Evolutionary conservation across 495 filamentous ascomycete genomes (phyloP), one percentile per base, ranked within the genome.

Genomic region (Cenococcum geophilum): DNA sequence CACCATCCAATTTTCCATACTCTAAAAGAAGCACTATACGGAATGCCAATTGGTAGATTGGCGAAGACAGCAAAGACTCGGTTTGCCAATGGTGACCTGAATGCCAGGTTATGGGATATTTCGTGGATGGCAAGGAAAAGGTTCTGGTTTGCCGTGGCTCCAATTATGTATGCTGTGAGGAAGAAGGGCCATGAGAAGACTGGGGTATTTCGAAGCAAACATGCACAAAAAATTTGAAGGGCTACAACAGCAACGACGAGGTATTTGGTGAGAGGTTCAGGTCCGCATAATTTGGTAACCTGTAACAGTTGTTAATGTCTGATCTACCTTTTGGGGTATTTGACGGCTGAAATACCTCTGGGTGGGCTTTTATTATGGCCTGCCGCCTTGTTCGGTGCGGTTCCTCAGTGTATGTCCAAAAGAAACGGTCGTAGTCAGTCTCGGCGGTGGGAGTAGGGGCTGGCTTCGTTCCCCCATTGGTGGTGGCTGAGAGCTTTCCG

Each of bases 351-450:
- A 55, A 55, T 80, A 95, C 93, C 82, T 97, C 91, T 51, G 95
- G 95, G 73, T 99, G 92, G 23, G 95, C 95, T 77, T 96, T 97
- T 77, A 99, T 97, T 67, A 99, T 99, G 59, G 91, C 90, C 59
- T 88, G 79, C 58, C 95, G 81, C 69, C 95, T 77, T 43, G 93
- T 92, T 61, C 90, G 83, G 75, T 99, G 95, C 47, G 95, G 95
- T 76, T 99, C 95, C 76, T 99, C 95, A 9, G 93, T 96, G 68
- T 97, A 97, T 27, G 95, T 96, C 95, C 95, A 96, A 74, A 91
- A 86, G 75, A 88, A 88, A 43, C 77, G 74, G 63, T 86, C 80
- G 11, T 80, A 72, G 20, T 68, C 66, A 40, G 48, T 27, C 22
- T 59, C 49, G 16, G 25, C n/a, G 9, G 36, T n/a, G 12, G 47